Evolutionary conservation across 179 eudicot species (phyloP), one percentile per base, ranked within the genome.

Genomic region (Gypsophila paniculata): DNA sequence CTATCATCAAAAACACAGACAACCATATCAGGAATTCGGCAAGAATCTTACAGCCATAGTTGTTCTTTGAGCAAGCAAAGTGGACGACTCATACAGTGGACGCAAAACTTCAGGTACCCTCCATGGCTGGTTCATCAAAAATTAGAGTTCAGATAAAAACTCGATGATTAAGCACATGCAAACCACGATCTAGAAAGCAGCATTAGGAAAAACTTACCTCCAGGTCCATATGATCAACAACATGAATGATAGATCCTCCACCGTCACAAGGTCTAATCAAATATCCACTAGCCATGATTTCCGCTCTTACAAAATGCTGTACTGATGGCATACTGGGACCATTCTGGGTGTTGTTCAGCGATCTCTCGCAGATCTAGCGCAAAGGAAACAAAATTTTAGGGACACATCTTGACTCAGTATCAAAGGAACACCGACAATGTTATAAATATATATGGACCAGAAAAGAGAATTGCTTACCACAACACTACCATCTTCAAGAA

Each of bases 71-170:
- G 98, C 82, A 76, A 93, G 92, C 73, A 86, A 74, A 38, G 90
- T 80, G 71, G 98, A 87, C 68, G 98, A 93, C 83, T 93, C 96
- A 44, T 93, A 93, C 26, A 93, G 83, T 39, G 96, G 91, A 29
- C 98, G 95, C 62, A 93, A 68, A 53, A 93, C 98, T 85, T 93
- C 98, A 68, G 96, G 98, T 49, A 93, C 98, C 80, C 91, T 90
- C 95, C 90, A 89, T 23, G 96, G 88, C 98, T 93, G 70, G 52
- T 49, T 68, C 74, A 77, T 12, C 38, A 49, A 42, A 46, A 46
- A 60, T 71, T 34, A 63, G 65, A 57, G 72, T 32, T 66, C 74
- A 64, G 61, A 42, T 36, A 26, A 63, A 61, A 51, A 49, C 61
- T 13, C 22, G 17, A 49, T 15, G 12, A 15, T 38, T n/a, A 63